Evolutionary conservation across 176 grass and related monocot genomes (phyloP).

Genomic region (Triticum aestivum): IWGSC_CS_RefSeq_v2.1 NC_057798.1:698071043-698071542

Average conservation of each 20-base stretch:
- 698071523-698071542: constrained; percentile 8
- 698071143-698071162: not conserved
- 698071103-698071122: constrained; percentile 13
- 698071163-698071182: constrained; percentile 21
- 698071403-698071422: not conserved
- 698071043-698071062: constrained; percentile 94
- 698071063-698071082: constrained; percentile 61
- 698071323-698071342: too few relatives aligned
- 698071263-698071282: not conserved
- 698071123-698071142: not conserved
- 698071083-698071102: not conserved
- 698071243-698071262: not conserved
- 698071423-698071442: constrained; percentile 13
- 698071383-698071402: too few relatives aligned
- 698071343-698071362: too few relatives aligned
- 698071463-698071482: not conserved
- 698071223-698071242: not conserved
- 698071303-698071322: too few relatives aligned
- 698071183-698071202: not conserved
- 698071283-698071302: not conserved
- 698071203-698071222: constrained; percentile 18
- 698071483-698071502: constrained; percentile 4
- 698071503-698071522: not conserved
- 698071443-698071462: not conserved
- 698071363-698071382: too few relatives aligned